These are phyloP conservation scores for Apiotrichum mycotoxinovorans DNA, from an alignment of 1,284 basidiomycete species.

Conservation along the genomic window DNA sequence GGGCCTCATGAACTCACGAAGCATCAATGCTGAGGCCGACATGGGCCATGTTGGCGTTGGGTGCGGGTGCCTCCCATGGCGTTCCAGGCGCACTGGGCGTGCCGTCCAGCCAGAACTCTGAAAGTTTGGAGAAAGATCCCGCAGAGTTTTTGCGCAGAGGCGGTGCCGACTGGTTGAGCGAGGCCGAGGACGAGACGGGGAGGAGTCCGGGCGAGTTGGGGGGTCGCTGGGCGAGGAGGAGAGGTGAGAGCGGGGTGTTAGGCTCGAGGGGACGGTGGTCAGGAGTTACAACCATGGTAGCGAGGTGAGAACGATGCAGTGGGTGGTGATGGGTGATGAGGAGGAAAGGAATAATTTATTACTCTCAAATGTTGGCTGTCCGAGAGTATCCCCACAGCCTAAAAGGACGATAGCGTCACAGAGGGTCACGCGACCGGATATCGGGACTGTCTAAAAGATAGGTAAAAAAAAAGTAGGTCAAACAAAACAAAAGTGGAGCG, in stretches of 20 bases:
- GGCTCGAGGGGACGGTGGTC: slow-evolving; percentile 17
- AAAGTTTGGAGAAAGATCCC: slow-evolving; percentile 44
- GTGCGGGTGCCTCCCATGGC: slow-evolving; percentile 41
- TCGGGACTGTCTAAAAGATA: neutral
- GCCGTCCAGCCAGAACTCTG: slow-evolving; percentile 43
- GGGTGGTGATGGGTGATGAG: neutral
- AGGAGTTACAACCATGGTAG: slow-evolving; percentile 28
- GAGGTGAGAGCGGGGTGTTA: slow-evolving; percentile 20
- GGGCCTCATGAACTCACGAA: slow-evolving; percentile 57
- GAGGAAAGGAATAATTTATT: neutral
- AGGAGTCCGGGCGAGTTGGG: slow-evolving; percentile 9
- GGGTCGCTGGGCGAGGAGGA: slow-evolving; percentile 13
- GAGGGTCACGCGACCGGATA: neutral
- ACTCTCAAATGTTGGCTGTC: neutral
- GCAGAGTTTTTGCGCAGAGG: slow-evolving; percentile 34
- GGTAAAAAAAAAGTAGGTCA: neutral
- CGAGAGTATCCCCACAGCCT: neutral
- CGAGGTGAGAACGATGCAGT: neutral
- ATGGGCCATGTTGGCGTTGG: slow-evolving; percentile 61
- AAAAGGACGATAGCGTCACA: neutral
- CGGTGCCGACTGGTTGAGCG: slow-evolving; percentile 2
- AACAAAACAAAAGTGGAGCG: neutral
- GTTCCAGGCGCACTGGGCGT: slow-evolving; percentile 15
- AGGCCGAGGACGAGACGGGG: neutral
- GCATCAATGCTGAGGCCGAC: slow-evolving; percentile 62